These are phyloP conservation scores for Croton setiger DNA, from an alignment of 441 rosid species.

Conservation along the genomic window DNA sequence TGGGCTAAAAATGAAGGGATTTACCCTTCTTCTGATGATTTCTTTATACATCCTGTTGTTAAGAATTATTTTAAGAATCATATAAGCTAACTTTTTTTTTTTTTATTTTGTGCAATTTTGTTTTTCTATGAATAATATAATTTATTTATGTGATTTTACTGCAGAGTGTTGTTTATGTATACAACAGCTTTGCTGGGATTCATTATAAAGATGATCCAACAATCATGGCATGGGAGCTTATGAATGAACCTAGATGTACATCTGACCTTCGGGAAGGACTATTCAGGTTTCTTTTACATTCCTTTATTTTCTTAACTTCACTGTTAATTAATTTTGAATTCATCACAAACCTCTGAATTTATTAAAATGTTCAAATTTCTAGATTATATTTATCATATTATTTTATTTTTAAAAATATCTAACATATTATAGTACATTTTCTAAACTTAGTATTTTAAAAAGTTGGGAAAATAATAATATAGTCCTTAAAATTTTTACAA, in stretches of 20 bases:
- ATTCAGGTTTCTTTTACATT: conserved; percentile 46
- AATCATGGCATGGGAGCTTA: conserved; percentile 86
- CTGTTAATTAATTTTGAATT: background rate
- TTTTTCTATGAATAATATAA: background rate
- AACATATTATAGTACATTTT: too few relatives aligned
- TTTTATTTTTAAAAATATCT: too few relatives aligned
- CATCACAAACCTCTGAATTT: too few relatives aligned
- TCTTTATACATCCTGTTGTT: conserved; percentile 53
- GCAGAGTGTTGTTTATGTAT: conserved; percentile 57
- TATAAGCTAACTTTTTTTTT: conserved; percentile 33
- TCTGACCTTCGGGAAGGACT: conserved; percentile 62
- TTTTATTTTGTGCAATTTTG: background rate
- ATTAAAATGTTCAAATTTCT: too few relatives aligned
- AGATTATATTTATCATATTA: too few relatives aligned
- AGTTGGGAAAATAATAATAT: too few relatives aligned
- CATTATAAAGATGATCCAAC: conserved; percentile 68
- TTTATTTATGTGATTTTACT: background rate
- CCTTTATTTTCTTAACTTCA: background rate
- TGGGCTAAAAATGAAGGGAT: conserved; percentile 67
- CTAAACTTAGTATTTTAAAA: too few relatives aligned
- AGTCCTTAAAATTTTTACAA: too few relatives aligned
- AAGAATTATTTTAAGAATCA: conserved; percentile 64
- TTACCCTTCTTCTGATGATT: conserved; percentile 50
- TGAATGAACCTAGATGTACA: conserved; percentile 75
- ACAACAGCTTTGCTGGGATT: conserved; percentile 51